Percentiles rank a stretch among this genome's conserved stretches.
Evolutionary conservation across 2,329 filamentous ascomycete species (phyloP).

Genomic region (Aspergillus flavus): DNA sequence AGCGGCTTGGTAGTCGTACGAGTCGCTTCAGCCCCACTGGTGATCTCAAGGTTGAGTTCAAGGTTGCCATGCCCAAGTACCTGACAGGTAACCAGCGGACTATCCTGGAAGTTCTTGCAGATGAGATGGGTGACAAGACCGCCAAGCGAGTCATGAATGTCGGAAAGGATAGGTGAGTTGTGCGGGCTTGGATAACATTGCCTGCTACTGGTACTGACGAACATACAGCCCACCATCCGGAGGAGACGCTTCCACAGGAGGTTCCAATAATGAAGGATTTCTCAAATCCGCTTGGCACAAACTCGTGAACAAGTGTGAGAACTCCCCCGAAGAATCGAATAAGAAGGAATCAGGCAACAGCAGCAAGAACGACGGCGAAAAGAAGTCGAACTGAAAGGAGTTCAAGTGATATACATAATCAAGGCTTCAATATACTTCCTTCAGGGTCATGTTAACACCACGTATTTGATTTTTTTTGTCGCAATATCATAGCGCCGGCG

Average conservation of each 20-base stretch:
- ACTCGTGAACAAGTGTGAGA: conserved; percentile 69
- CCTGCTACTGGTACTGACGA: conserved; percentile 11
- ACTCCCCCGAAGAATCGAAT: conserved; percentile 34
- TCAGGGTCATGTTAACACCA: conserved; percentile 25
- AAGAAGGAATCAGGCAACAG: conserved; percentile 31
- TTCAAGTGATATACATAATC: conserved; percentile 17
- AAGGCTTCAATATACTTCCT: conserved; percentile 24
- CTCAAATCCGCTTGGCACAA: conserved; percentile 93
- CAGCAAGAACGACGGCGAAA: conserved; percentile 24
- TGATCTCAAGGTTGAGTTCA: conserved; percentile 92
- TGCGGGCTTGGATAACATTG: not conserved
- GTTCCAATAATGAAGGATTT: conserved; percentile 81
- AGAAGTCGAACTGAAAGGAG: conserved; percentile 40
- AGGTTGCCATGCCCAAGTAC: conserved; percentile 93
- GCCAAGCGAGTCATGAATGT: conserved; percentile 93
- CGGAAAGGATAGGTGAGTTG: conserved; percentile 56
- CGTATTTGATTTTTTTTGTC: conserved; percentile 30
- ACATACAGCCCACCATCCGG: conserved; percentile 25
- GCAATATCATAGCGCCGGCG: conserved; percentile 43
- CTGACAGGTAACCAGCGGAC: conserved; percentile 88
- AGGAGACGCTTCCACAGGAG: conserved; percentile 24
- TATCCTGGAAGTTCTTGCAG: conserved; percentile 91
- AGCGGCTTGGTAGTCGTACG: conserved; percentile 68
- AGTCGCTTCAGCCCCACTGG: conserved; percentile 64
- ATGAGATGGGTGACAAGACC: conserved; percentile 91